These are phyloP conservation scores for Boletus vinaceobasis DNA, from an alignment of 768 basidiomycete genomes.

Conservation along the genomic window DNA sequence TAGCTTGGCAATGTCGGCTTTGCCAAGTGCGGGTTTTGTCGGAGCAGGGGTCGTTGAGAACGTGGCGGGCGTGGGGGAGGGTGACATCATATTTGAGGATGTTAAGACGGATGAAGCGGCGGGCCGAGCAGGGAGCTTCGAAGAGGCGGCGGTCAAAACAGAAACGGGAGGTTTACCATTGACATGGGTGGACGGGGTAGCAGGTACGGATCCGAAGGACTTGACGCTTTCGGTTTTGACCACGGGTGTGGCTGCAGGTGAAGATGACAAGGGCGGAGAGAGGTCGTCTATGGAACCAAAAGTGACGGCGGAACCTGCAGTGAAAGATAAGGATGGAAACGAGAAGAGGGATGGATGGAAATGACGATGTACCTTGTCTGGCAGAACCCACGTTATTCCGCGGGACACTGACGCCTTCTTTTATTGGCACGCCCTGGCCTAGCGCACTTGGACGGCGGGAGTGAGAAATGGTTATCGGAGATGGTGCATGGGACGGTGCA, in stretches of 20 bases:
- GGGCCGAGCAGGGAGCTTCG: constrained; percentile 31
- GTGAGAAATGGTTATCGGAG: constrained; percentile 54
- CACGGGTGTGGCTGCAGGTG: constrained; percentile 64
- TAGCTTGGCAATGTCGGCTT: constrained; percentile 39
- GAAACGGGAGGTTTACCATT: constrained; percentile 62
- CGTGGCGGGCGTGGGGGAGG: constrained; percentile 32
- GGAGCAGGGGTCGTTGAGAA: constrained; percentile 35
- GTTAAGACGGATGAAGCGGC: constrained; percentile 17
- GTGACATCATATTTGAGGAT: constrained; percentile 27
- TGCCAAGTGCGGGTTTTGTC: constrained; percentile 29
- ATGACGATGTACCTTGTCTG: constrained; percentile 58
- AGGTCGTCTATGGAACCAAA: constrained; percentile 91
- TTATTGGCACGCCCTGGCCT: constrained; percentile 66
- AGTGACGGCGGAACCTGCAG: constrained; percentile 63
- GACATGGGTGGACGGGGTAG: constrained; percentile 43
- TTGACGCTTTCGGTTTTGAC: constrained; percentile 72
- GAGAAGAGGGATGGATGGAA: background rate
- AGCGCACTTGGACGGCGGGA: constrained; percentile 77
- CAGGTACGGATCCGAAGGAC: constrained; percentile 78
- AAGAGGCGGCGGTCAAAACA: constrained; percentile 38
- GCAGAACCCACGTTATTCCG: constrained; percentile 58
- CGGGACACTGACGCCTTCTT: constrained; percentile 75
- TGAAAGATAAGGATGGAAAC: constrained; percentile 4
- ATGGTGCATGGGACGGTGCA: constrained; percentile 48
- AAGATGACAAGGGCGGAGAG: constrained; percentile 73